Conservation (phyloP, 2,329 filamentous ascomycete genomes). For the Cladorrhinum sp. region DNA sequence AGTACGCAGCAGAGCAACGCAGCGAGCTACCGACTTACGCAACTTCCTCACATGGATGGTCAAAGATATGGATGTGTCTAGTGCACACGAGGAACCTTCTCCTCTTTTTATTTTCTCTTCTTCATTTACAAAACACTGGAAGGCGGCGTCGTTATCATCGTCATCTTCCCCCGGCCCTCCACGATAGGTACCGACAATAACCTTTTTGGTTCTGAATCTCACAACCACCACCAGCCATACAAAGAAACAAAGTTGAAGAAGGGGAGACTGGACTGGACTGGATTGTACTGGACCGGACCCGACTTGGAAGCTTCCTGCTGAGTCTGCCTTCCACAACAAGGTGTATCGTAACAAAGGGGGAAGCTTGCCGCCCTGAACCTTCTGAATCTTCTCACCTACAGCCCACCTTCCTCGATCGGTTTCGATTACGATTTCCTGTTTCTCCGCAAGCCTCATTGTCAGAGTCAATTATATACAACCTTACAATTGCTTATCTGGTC, state of each 20-base stretch:
- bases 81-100: constrained; percentile 23
- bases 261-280: background rate
- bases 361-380: background rate
- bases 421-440: too few relatives aligned
- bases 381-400: background rate
- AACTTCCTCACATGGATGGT: constrained; percentile 29
- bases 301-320: background rate
- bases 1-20: constrained; percentile 27
- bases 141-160: too few relatives aligned
- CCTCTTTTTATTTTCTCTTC: constrained; percentile 11
- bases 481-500: background rate
- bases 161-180: background rate
- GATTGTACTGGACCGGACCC: background rate
- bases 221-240: constrained; percentile 1
- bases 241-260: too few relatives aligned
- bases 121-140: too few relatives aligned
- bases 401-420: background rate
- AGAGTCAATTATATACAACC: background rate
- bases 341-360: background rate
- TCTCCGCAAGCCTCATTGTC: too few relatives aligned
- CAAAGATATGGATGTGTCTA: constrained; percentile 27
- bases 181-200: background rate
- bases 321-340: background rate
- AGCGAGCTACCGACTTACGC: constrained; percentile 22
- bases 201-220: constrained; percentile 13